phyloP scores from a whole-genome alignment of 1,284 basidiomycete genomes.

The Ustilago tritici region DNA sequence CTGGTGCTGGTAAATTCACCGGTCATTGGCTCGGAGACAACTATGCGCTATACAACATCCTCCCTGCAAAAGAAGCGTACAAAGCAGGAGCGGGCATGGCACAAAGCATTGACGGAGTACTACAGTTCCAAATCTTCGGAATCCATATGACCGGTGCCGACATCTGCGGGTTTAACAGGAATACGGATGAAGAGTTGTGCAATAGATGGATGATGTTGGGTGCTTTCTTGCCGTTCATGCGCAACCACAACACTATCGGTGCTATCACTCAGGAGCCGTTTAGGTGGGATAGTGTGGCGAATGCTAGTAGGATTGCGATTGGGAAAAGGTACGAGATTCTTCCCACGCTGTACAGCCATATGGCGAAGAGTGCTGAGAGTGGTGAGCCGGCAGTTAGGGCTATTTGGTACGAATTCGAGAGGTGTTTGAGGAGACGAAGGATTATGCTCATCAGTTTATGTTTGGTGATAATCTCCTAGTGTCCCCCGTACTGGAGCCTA shows the following conservation, averaged over 20 bases:
- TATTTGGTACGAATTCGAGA: conserved; percentile 56
- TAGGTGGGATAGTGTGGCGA: conserved; percentile 51
- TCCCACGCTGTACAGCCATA: conserved; percentile 46
- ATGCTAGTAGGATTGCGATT: conserved; percentile 50
- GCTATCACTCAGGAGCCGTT: conserved; percentile 58
- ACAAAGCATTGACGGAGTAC: conserved; percentile 76
- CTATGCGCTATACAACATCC: conserved; percentile 75
- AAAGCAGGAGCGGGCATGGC: conserved; percentile 69
- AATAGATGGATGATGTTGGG: conserved; percentile 70
- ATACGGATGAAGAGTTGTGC: conserved; percentile 80
- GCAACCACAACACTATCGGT: conserved; percentile 55
- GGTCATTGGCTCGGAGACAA: conserved; percentile 76
- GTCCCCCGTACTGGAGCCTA: conserved; percentile 50
- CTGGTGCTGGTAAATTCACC: conserved; percentile 52
- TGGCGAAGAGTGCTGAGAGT: conserved; percentile 23
- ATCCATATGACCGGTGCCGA: conserved; percentile 57
- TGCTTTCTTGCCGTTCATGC: conserved; percentile 51
- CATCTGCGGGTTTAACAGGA: conserved; percentile 69
- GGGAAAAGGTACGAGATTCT: conserved; percentile 52
- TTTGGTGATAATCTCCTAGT: conserved; percentile 53
- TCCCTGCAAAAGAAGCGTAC: conserved; percentile 41
- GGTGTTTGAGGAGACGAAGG: conserved; percentile 48
- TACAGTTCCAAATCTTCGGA: conserved; percentile 78
- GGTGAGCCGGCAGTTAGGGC: conserved; percentile 50
- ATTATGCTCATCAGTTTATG: conserved; percentile 51